phyloP scores from a whole-genome alignment of 2,329 filamentous ascomycete genomes.

The Gremmenia infestans region DNA sequence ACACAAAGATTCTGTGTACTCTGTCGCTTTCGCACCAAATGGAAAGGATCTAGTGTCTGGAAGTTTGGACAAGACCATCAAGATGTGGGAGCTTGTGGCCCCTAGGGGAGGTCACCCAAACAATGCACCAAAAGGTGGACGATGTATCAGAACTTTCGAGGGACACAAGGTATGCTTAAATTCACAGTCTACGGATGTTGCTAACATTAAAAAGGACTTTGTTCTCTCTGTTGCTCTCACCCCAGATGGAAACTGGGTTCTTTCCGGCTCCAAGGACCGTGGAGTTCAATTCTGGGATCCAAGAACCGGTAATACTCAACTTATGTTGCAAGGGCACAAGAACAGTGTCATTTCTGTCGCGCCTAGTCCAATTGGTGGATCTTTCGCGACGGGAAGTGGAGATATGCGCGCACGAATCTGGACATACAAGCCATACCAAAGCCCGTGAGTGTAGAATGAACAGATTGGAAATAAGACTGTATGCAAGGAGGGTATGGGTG shows the following conservation, averaged over 20 bases:
- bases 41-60: slow-evolving; percentile 91
- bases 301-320: slow-evolving; percentile 83
- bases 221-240: slow-evolving; percentile 94
- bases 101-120: slow-evolving; percentile 62
- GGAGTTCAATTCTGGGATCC: slow-evolving; percentile 99
- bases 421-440: slow-evolving; percentile 57
- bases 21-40: slow-evolving; percentile 90
- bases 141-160: slow-evolving; percentile 95
- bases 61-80: slow-evolving; percentile 95
- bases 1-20: slow-evolving; percentile 96
- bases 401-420: slow-evolving; percentile 98
- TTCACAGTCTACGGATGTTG: not conserved
- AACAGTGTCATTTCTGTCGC: slow-evolving; percentile 98
- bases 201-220: slow-evolving; percentile 65
- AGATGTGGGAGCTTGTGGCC: slow-evolving; percentile 93
- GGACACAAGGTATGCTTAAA: slow-evolving; percentile 71
- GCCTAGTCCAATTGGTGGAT: slow-evolving; percentile 74
- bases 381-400: slow-evolving; percentile 94
- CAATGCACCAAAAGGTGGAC: slow-evolving; percentile 72
- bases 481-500: slow-evolving; percentile 1
- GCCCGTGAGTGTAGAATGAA: not conserved
- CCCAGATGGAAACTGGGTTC: slow-evolving; percentile 90
- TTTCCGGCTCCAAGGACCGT: slow-evolving; percentile 94
- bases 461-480: not conserved
- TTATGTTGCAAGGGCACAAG: slow-evolving; percentile 98